phyloP scores from a whole-genome alignment of 1,284 basidiomycete genomes.

The Agaricales sp. region DNA sequence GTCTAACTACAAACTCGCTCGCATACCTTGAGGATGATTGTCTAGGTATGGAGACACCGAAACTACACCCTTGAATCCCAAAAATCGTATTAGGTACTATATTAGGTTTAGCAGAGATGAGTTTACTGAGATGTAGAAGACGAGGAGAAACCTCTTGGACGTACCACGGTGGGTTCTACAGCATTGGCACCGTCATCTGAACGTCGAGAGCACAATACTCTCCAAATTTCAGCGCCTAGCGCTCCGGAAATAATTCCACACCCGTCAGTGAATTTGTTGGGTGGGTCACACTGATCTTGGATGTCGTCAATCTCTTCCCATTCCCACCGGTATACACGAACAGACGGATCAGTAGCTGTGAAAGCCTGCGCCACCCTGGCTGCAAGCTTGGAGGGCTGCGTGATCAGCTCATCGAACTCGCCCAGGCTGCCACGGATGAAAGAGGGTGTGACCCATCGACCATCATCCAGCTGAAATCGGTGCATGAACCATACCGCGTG shows the following conservation, averaged over 20 bases:
- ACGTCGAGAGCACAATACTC: conserved; percentile 34
- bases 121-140: conserved; percentile 3
- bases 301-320: conserved; percentile 29
- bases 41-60: conserved; percentile 47
- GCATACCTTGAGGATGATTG: conserved; percentile 16
- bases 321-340: conserved; percentile 40
- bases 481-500: conserved; percentile 73
- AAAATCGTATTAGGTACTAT: conserved; percentile 67
- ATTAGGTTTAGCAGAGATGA: conserved; percentile 6
- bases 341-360: conserved; percentile 66
- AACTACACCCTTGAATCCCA: conserved; percentile 73
- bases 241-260: conserved; percentile 61
- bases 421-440: conserved; percentile 53
- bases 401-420: conserved; percentile 47
- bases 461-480: conserved; percentile 35
- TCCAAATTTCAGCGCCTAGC: conserved; percentile 50
- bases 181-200: conserved; percentile 21
- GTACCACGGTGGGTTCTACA: conserved; percentile 48
- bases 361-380: conserved; percentile 78
- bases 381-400: conserved; percentile 64
- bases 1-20: not conserved
- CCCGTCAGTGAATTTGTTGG: conserved; percentile 60
- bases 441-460: conserved; percentile 35
- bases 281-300: conserved; percentile 4
- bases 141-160: conserved; percentile 15